phyloP scores from a whole-genome alignment of 2,329 filamentous ascomycete genomes.

The Arthroderma sp. region DNA sequence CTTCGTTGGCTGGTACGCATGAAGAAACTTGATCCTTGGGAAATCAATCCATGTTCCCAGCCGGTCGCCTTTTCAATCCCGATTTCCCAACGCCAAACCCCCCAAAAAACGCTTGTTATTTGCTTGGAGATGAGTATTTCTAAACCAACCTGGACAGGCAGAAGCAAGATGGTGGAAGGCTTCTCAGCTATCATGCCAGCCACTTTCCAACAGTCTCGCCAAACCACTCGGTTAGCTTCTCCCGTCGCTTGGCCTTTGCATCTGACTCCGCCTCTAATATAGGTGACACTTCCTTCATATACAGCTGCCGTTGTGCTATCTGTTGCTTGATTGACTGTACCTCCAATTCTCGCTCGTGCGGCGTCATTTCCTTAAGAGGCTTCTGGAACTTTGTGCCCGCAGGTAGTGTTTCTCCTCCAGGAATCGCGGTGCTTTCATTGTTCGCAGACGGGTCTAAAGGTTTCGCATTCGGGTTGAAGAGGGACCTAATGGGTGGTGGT shows the following conservation, averaged over 20 bases:
- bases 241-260: constrained; percentile 24
- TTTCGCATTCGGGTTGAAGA: constrained; percentile 29
- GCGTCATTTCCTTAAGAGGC: constrained; percentile 29
- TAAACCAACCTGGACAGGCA: neutral
- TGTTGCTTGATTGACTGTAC: constrained; percentile 27
- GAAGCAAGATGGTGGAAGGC: neutral
- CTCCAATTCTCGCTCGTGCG: constrained; percentile 35
- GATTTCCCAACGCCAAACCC: neutral
- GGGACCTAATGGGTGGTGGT: constrained; percentile 30
- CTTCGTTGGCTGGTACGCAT: no score
- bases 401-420: constrained; percentile 25
- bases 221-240: constrained; percentile 30
- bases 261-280: constrained; percentile 26
- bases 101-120: neutral
- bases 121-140: neutral
- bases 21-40: no score
- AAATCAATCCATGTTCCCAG: no score
- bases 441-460: constrained; percentile 1
- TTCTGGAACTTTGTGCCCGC: constrained; percentile 24
- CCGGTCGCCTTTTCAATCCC: neutral
- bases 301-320: constrained; percentile 24
- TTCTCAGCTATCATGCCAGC: constrained; percentile 18
- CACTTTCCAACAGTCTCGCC: constrained; percentile 32
- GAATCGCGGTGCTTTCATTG: constrained; percentile 19
- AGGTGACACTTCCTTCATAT: constrained; percentile 23